Evolutionary conservation across 2,329 filamentous ascomycete species (phyloP).

Genomic region (Microcyclosporella mali): DNA sequence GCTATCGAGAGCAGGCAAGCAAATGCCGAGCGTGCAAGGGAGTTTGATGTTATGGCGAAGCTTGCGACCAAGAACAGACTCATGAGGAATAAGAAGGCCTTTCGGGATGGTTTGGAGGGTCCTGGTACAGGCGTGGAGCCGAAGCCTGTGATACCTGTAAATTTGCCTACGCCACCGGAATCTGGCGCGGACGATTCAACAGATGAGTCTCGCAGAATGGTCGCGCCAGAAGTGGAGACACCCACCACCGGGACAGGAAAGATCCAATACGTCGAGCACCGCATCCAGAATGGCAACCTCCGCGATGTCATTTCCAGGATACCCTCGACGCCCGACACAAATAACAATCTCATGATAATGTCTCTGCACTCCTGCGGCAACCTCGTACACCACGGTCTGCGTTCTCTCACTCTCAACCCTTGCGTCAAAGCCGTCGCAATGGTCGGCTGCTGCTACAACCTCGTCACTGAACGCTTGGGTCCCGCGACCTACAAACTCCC

Average conservation of each 20-base stretch:
- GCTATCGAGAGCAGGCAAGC: constrained; percentile 82
- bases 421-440: constrained; percentile 86
- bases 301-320: constrained; percentile 57
- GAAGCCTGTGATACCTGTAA: constrained; percentile 11
- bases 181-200: constrained; percentile 1
- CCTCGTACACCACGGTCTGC: constrained; percentile 87
- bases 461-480: constrained; percentile 82
- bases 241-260: constrained; percentile 49
- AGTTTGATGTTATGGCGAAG: constrained; percentile 76
- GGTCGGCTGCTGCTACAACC: constrained; percentile 97
- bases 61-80: constrained; percentile 66
- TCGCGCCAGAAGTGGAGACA: constrained; percentile 15
- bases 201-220: background rate
- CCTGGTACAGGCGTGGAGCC: constrained; percentile 5
- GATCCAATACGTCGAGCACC: constrained; percentile 71
- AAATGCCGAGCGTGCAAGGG: constrained; percentile 79
- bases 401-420: constrained; percentile 77
- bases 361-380: constrained; percentile 98
- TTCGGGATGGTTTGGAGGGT: constrained; percentile 41
- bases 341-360: constrained; percentile 67
- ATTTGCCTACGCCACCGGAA: constrained; percentile 20
- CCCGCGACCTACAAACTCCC: constrained; percentile 82
- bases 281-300: constrained; percentile 67
- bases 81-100: constrained; percentile 78
- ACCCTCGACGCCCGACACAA: constrained; percentile 2